Base-by-base conservation (phyloP, 1,139 yeast species). In the Sugiyamaella neomexicana region DNA sequence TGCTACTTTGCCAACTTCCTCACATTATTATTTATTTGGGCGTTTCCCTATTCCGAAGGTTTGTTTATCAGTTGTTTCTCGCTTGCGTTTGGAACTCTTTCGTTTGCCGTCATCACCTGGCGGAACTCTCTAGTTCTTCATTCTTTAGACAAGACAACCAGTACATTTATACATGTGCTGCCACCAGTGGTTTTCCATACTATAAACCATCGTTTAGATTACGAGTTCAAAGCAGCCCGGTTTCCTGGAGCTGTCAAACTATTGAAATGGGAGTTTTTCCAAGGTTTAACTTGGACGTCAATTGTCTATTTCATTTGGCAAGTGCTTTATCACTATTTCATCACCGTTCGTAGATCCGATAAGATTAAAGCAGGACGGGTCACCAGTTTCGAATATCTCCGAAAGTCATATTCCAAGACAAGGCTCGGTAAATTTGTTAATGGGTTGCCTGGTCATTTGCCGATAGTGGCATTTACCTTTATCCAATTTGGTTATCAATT, bases 31-130 rank as follows among this genome's bases (percentile, higher is more conserved):
- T 93, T 81, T 65, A 78, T 93, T 41, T 93, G 98, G 98, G 75
- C 82, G 5, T 82, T 85, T 60, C 97, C 99, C 0, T 67, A 76
- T 43, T 88, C 96, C 0, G 77, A 78, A 44, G 78, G 83, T 55
- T 74, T 93, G 41, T 91, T 86, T 70, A 81, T 89, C 25, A 80
- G 93, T 8, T 90, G 95, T 62, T 91, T 89, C 71, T 86, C 97
- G 12, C 80, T 93, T 56, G 80, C 95, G 1, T 83, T 86, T 75
- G 98, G 98, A 1, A 89, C 97, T 0, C 73, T 93, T 53, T 81
- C 96, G 8, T 91, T 89, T 80, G 98, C 98, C 0, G 97, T 93
- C 16, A 85, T 91, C 39, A 89, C 97, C 0, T 93, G 99, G 99
- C 79, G 96, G 64, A 93, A 93, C 68, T 90, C 97, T 7, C 77